Percentiles rank a stretch among this genome's conserved stretches.
phyloP scores from a whole-genome alignment of 768 basidiomycete species.

The Lactarius indigo region DNA sequence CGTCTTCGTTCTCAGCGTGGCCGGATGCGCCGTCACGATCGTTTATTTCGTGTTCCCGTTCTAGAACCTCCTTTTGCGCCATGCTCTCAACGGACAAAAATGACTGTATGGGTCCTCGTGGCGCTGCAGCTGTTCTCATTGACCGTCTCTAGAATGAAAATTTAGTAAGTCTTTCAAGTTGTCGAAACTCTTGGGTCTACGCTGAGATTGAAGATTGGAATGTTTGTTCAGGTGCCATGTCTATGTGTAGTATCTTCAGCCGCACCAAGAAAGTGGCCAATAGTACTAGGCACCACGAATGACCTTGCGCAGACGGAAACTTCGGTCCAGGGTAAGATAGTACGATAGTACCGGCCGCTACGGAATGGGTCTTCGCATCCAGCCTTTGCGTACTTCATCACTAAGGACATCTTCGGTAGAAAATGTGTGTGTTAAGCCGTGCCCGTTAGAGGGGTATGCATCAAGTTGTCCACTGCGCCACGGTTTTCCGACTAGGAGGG shows the following conservation, averaged over 20 bases:
- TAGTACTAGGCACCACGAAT: constrained; percentile 70
- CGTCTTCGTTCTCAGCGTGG: constrained; percentile 29
- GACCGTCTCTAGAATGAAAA: neutral
- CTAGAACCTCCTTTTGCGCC: constrained; percentile 1
- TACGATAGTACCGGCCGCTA: constrained; percentile 48
- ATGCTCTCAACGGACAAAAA: neutral
- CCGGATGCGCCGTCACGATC: constrained; percentile 26
- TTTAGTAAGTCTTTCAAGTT: neutral
- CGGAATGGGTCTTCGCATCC: constrained; percentile 45
- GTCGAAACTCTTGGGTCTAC: too few species aligned
- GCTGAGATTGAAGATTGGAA: too few species aligned
- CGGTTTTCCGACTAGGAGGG: too few species aligned
- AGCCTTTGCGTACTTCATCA: constrained; percentile 55
- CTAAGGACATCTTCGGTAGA: constrained; percentile 45
- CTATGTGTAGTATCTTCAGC: constrained; percentile 62
- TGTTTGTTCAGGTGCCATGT: constrained; percentile 54
- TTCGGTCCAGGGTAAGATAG: constrained; percentile 40
- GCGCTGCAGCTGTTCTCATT: constrained; percentile 1
- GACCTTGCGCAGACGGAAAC: constrained; percentile 42
- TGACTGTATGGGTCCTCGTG: too few species aligned
- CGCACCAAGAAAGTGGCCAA: constrained; percentile 57
- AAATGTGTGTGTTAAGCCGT: constrained; percentile 1
- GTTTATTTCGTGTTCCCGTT: constrained; percentile 31
- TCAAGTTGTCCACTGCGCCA: too few species aligned
- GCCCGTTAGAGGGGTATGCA: neutral